phyloP scores from a whole-genome alignment of 768 basidiomycete species.

The Fistulinella prunicolor region DNA sequence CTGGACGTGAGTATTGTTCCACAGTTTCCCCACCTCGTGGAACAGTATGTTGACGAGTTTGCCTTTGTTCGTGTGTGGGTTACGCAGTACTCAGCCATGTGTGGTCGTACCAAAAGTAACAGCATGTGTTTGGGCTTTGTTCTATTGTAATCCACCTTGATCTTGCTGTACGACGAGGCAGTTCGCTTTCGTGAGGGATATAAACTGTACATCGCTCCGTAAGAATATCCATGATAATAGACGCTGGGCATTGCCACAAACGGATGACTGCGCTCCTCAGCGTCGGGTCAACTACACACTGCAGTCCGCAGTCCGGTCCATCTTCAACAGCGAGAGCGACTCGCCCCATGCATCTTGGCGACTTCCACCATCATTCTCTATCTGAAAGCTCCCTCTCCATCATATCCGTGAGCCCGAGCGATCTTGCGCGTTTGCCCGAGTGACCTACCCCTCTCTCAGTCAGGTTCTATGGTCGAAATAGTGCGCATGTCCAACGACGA shows the following conservation, averaged over 20 bases:
- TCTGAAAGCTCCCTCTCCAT: slow-evolving; percentile 47
- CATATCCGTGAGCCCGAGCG: slow-evolving; percentile 40
- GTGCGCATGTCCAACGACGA: slow-evolving; percentile 37
- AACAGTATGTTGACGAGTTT: slow-evolving; percentile 7
- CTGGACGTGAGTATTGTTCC: slow-evolving; percentile 71
- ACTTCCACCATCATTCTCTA: slow-evolving; percentile 31
- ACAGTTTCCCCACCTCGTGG: background rate
- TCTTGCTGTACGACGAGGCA: background rate
- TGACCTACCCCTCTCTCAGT: slow-evolving; percentile 27
- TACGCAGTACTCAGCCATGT: slow-evolving; percentile 89
- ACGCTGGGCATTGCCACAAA: slow-evolving; percentile 19
- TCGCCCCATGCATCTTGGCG: slow-evolving; percentile 16
- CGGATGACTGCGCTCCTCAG: slow-evolving; percentile 17
- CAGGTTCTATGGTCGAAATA: slow-evolving; percentile 75
- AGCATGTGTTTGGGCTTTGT: slow-evolving; percentile 13
- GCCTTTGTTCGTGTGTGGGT: slow-evolving; percentile 1
- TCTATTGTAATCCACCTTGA: slow-evolving; percentile 16
- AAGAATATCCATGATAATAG: too few relatives aligned
- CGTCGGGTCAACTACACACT: background rate
- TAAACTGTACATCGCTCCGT: too few relatives aligned
- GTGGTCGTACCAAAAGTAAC: slow-evolving; percentile 93
- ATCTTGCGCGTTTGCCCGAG: slow-evolving; percentile 1
- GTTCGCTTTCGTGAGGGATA: too few relatives aligned
- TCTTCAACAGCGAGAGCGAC: background rate
- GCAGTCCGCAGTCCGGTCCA: slow-evolving; percentile 7